Percentiles rank a stretch among this genome's conserved stretches.
Conservation (phyloP, 2,329 filamentous ascomycete genomes). For the Neospermospora avenae region DNA sequence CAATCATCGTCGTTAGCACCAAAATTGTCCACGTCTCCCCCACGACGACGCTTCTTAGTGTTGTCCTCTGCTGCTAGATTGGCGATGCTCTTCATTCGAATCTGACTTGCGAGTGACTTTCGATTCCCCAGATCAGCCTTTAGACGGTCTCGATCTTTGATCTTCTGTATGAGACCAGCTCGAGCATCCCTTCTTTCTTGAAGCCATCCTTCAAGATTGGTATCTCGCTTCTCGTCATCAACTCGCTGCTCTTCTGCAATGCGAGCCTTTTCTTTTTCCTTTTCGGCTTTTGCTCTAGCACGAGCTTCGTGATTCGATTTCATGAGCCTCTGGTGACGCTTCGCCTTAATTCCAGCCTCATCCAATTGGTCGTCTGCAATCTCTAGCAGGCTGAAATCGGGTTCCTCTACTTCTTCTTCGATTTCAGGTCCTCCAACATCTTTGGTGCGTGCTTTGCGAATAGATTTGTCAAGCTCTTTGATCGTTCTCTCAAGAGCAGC, state of each 20-base stretch:
- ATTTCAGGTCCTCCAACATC: constrained; percentile 82
- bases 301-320: constrained; percentile 95
- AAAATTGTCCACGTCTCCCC: constrained; percentile 92
- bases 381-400: constrained; percentile 84
- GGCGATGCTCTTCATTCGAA: constrained; percentile 97
- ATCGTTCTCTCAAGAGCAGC: constrained; percentile 78
- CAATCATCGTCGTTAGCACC: constrained; percentile 97
- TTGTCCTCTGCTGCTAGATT: constrained; percentile 91
- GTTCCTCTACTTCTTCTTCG: constrained; percentile 73
- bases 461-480: constrained; percentile 84
- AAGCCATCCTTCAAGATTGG: constrained; percentile 83
- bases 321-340: constrained; percentile 85
- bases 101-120: constrained; percentile 92
- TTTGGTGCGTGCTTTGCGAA: constrained; percentile 87
- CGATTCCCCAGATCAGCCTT: constrained; percentile 95
- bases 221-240: constrained; percentile 80
- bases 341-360: constrained; percentile 86
- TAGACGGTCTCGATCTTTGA: constrained; percentile 89
- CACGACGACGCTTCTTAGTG: constrained; percentile 76
- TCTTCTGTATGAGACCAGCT: constrained; percentile 68
- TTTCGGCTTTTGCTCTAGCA: constrained; percentile 91
- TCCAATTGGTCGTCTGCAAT: constrained; percentile 89
- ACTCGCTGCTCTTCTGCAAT: constrained; percentile 77
- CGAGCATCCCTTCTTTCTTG: constrained; percentile 75
- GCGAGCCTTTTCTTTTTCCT: constrained; percentile 86